phyloP scores from a whole-genome alignment of 108 stramenopile species.

The Skeletonema potamos region DNA sequence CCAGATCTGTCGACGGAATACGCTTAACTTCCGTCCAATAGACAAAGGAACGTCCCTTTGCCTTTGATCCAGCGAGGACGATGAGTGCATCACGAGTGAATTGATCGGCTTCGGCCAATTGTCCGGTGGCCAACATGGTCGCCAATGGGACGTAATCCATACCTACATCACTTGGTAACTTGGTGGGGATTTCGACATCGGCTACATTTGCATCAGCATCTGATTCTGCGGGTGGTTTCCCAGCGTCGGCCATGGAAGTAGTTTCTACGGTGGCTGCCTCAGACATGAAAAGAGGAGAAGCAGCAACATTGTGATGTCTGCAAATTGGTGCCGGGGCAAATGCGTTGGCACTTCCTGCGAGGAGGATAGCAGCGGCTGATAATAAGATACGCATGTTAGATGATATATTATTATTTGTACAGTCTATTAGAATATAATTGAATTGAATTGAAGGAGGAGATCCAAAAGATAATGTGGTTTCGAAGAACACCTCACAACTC shows the following conservation, averaged over 20 bases:
- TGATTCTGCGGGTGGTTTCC: conserved; percentile 51
- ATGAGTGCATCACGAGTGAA: conserved; percentile 96
- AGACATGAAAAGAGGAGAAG: conserved; percentile 25
- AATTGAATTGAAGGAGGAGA: not conserved
- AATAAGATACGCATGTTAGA: conserved; percentile 6
- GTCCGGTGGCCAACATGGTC: conserved; percentile 88
- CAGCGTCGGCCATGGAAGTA: conserved; percentile 57
- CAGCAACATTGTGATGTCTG: not conserved
- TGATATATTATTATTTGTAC: not conserved
- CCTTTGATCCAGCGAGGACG: conserved; percentile 85
- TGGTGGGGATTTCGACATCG: conserved; percentile 80
- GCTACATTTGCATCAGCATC: conserved; percentile 32
- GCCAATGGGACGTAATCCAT: conserved; percentile 93
- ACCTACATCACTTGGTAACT: conserved; percentile 81
- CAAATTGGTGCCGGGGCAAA: conserved; percentile 9
- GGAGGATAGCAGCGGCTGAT: conserved; percentile 2
- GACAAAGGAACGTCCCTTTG: conserved; percentile 90
- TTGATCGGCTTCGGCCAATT: conserved; percentile 90
- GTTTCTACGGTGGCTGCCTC: conserved; percentile 4
- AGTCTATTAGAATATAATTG: not conserved
- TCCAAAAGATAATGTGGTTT: not conserved
- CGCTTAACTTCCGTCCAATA: conserved; percentile 97
- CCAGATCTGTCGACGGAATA: conserved; percentile 89
- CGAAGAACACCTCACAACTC: not conserved
- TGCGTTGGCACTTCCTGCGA: conserved; percentile 1